A percentile compares a stretch with the other conserved stretches of the same genome.
Conservation (phyloP, 192 early-diverging fungal species). For the Podochytrium sp. region DNA sequence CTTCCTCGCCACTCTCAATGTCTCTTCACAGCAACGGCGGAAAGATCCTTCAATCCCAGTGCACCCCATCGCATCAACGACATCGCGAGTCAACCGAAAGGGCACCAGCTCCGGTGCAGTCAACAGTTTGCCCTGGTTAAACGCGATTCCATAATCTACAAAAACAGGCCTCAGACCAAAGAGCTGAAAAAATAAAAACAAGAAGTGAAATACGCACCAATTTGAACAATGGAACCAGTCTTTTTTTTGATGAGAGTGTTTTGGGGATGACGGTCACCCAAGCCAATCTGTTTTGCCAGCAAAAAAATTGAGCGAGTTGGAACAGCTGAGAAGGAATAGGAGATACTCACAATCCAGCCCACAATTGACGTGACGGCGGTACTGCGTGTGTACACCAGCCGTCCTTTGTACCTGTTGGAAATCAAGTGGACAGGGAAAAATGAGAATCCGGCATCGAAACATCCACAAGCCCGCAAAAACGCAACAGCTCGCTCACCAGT, state of each 20-base stretch:
- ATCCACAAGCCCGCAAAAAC: too few relatives aligned
- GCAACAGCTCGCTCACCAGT: constrained; percentile 59
- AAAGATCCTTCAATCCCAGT: constrained; percentile 82
- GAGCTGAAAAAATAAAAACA: too few relatives aligned
- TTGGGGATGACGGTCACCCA: constrained; percentile 92
- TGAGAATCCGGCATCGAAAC: constrained; percentile 24
- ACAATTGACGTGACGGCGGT: constrained; percentile 85
- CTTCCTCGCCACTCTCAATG: constrained; percentile 77
- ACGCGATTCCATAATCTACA: constrained; percentile 86
- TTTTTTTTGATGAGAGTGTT: constrained; percentile 86
- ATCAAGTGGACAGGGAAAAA: background rate
- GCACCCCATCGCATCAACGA: constrained; percentile 87
- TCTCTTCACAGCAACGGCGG: constrained; percentile 75
- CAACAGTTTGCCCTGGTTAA: constrained; percentile 89
- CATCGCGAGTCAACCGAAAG: constrained; percentile 87
- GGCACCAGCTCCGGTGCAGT: constrained; percentile 90
- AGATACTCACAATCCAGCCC: constrained; percentile 73
- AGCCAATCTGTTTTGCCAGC: constrained; percentile 66
- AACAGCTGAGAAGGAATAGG: background rate
- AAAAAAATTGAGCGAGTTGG: too few relatives aligned
- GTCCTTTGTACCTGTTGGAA: constrained; percentile 61
- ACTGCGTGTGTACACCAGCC: constrained; percentile 74
- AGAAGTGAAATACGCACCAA: constrained; percentile 56
- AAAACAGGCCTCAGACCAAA: background rate
- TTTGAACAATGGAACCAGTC: constrained; percentile 89